phyloP scores from a whole-genome alignment of 495 filamentous ascomycete genomes.

The Peziza echinospora region DNA sequence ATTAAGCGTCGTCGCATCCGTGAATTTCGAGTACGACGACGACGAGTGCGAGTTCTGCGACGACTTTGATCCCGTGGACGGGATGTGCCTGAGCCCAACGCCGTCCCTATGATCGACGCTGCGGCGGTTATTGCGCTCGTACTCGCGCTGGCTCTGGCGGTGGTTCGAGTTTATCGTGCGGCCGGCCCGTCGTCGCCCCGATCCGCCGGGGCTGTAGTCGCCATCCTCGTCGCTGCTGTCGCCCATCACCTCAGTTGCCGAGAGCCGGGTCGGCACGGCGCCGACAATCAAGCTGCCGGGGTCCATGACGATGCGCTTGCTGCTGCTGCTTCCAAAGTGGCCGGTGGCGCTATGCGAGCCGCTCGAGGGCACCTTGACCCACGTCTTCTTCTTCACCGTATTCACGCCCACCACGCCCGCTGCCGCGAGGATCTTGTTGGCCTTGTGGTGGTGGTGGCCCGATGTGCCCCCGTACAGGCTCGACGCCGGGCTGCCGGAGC shows the following conservation, averaged over 20 bases:
- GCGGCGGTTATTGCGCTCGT: slow-evolving; percentile 20
- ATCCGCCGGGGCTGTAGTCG: slow-evolving; percentile 38
- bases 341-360: not conserved
- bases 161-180: slow-evolving; percentile 40
- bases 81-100: slow-evolving; percentile 48
- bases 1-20: not conserved
- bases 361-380: not conserved
- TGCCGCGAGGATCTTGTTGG: not conserved
- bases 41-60: not conserved
- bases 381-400: slow-evolving; percentile 7
- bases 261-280: slow-evolving; percentile 72
- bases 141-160: slow-evolving; percentile 25
- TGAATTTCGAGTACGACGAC: not conserved
- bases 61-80: slow-evolving; percentile 23
- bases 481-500: slow-evolving; percentile 7
- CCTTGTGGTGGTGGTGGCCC: not conserved
- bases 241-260: slow-evolving; percentile 83
- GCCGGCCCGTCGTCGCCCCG: slow-evolving; percentile 52
- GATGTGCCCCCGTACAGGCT: slow-evolving; percentile 4
- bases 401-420: not conserved
- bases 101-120: slow-evolving; percentile 23
- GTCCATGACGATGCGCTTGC: slow-evolving; percentile 36
- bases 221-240: slow-evolving; percentile 60
- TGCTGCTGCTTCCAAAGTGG: slow-evolving; percentile 23
- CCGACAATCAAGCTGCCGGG: slow-evolving; percentile 33